A percentile compares a stretch with the other conserved stretches of the same genome.
Conservation (phyloP, 1,284 basidiomycete genomes). For the Moesziomyces antarcticus region DNA sequence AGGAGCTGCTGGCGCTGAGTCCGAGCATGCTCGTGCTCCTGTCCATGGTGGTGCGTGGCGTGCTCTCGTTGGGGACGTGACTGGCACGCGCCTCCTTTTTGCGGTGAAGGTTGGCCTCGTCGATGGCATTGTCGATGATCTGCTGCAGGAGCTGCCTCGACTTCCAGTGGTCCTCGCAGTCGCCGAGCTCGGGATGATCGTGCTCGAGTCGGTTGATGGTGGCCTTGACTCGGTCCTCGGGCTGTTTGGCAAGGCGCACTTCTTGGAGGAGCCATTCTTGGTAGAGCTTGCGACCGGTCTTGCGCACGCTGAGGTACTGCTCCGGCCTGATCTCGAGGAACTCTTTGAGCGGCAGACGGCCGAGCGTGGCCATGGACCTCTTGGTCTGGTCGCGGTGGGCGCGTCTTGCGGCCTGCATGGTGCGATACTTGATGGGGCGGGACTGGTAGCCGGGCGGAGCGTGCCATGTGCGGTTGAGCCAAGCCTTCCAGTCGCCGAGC, state of each 20-base stretch:
- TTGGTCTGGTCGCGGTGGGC: conserved; percentile 47
- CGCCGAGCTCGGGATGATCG: conserved; percentile 45
- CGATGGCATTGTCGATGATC: conserved; percentile 59
- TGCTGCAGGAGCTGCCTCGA: conserved; percentile 53
- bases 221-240: conserved; percentile 49
- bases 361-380: conserved; percentile 51
- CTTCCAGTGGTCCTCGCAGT: conserved; percentile 58
- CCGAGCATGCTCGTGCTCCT: conserved; percentile 30
- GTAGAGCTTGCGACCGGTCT: conserved; percentile 50
- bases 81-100: conserved; percentile 42
- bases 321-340: conserved; percentile 53
- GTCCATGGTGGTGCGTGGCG: conserved; percentile 19
- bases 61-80: conserved; percentile 28
- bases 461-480: conserved; percentile 47
- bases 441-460: conserved; percentile 31
- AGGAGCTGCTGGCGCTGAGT: conserved; percentile 29
- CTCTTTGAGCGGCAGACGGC: conserved; percentile 52
- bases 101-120: conserved; percentile 52
- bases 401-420: conserved; percentile 46
- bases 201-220: conserved; percentile 49
- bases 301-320: conserved; percentile 53
- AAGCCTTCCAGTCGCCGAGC: conserved; percentile 46
- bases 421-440: conserved; percentile 42
- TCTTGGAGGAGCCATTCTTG: conserved; percentile 55
- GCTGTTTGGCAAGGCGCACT: conserved; percentile 56